Percentiles rank a stretch among this genome's conserved stretches.
These are phyloP conservation scores for Ajuga reptans DNA, from an alignment of 305 asterid genomes.

Conservation along the genomic window DNA sequence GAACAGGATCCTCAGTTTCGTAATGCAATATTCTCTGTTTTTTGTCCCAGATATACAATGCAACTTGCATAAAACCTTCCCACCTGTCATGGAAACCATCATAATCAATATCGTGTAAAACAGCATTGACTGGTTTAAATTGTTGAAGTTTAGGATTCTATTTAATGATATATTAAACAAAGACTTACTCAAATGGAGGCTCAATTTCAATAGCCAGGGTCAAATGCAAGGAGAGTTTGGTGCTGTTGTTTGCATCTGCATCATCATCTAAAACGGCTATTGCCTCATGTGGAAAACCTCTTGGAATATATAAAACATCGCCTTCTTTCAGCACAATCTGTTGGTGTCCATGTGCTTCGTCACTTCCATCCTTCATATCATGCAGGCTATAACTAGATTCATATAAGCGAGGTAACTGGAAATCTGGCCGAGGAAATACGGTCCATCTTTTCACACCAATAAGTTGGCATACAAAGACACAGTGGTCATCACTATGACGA, in stretches of 20 bases:
- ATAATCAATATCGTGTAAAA: not conserved
- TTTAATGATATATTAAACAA: not conserved
- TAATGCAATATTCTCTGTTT: slow-evolving; percentile 26
- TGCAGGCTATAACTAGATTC: slow-evolving; percentile 28
- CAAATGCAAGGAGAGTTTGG: slow-evolving; percentile 63
- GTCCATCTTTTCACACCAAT: slow-evolving; percentile 61
- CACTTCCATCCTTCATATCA: slow-evolving; percentile 25
- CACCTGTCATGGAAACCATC: slow-evolving; percentile 43
- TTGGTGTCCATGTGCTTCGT: slow-evolving; percentile 23
- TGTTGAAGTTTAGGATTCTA: not conserved
- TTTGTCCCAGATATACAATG: slow-evolving; percentile 45
- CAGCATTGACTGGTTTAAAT: not conserved
- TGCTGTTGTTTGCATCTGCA: slow-evolving; percentile 8
- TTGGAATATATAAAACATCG: slow-evolving; percentile 70
- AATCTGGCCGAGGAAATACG: slow-evolving; percentile 32
- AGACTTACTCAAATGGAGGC: slow-evolving; percentile 75
- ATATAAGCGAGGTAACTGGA: slow-evolving; percentile 62
- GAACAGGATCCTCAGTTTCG: slow-evolving; percentile 20
- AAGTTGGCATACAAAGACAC: slow-evolving; percentile 80
- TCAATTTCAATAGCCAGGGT: slow-evolving; percentile 78
- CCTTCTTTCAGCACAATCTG: slow-evolving; percentile 62
- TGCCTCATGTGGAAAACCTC: slow-evolving; percentile 80
- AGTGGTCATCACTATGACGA: slow-evolving; percentile 76
- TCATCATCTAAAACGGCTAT: no score
- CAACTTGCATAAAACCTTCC: slow-evolving; percentile 79